A percentile compares a stretch with the other conserved stretches of the same genome.
phyloP scores from a whole-genome alignment of 2,329 filamentous ascomycete genomes.

The Fusarium domesticum region DNA sequence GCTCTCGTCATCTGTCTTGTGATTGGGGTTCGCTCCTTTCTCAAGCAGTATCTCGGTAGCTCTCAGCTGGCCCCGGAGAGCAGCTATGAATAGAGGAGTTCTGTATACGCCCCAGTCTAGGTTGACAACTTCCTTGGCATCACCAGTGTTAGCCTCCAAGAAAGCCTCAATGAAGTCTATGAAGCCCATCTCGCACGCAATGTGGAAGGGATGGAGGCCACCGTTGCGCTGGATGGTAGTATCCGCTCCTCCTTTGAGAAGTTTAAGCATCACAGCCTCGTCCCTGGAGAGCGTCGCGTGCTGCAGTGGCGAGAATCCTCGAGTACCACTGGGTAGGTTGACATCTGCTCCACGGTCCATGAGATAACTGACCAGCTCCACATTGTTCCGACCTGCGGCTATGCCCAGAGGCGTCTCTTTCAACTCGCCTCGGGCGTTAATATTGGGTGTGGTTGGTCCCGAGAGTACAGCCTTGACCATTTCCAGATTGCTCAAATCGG shows the following conservation, averaged over 20 bases:
- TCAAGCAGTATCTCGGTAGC: slow-evolving; percentile 9
- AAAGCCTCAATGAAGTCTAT: slow-evolving; percentile 9
- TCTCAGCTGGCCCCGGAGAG: slow-evolving; percentile 9
- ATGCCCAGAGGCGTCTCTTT: slow-evolving; percentile 16
- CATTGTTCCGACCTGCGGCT: slow-evolving; percentile 4
- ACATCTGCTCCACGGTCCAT: slow-evolving; percentile 21
- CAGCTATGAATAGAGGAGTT: slow-evolving; percentile 10
- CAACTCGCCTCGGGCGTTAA: slow-evolving; percentile 8
- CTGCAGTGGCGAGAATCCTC: slow-evolving; percentile 9
- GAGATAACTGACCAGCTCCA: slow-evolving; percentile 14
- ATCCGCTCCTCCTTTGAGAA: slow-evolving; percentile 17
- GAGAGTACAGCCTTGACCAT: slow-evolving; percentile 10
- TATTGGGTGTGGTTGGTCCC: slow-evolving; percentile 4
- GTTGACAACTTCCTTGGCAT: slow-evolving; percentile 11
- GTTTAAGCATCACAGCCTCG: slow-evolving; percentile 8
- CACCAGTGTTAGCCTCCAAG: slow-evolving; percentile 9
- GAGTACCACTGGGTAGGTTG: slow-evolving; percentile 9
- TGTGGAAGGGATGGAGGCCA: slow-evolving; percentile 14
- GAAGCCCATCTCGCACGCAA: slow-evolving; percentile 7
- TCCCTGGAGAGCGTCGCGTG: slow-evolving; percentile 4
- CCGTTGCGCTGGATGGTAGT: slow-evolving; percentile 5
- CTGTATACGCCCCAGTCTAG: slow-evolving; percentile 20
- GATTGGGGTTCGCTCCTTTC: slow-evolving; percentile 13
- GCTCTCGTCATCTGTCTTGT: slow-evolving; percentile 11
- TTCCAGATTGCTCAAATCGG: slow-evolving; percentile 8